Evolutionary conservation across 1,284 basidiomycete species (phyloP).

Genomic region (Singerocomus inundabilis): DNA sequence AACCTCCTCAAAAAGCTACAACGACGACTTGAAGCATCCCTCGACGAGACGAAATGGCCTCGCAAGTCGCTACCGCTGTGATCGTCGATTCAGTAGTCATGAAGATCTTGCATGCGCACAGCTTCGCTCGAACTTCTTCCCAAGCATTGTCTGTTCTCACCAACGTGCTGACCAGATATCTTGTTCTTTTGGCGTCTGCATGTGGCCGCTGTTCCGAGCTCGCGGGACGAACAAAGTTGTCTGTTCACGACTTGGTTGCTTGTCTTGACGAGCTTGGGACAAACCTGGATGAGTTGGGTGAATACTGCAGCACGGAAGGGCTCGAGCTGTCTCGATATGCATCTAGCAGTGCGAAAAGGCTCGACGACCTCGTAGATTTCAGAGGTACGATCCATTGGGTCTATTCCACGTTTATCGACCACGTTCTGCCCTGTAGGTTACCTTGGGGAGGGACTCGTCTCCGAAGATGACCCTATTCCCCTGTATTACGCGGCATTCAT

Average conservation of each 20-base stretch:
- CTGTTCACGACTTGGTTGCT: constrained; percentile 55
- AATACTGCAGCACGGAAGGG: constrained; percentile 62
- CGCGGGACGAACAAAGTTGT: constrained; percentile 57
- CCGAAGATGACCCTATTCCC: constrained; percentile 52
- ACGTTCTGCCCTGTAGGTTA: constrained; percentile 44
- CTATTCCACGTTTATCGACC: constrained; percentile 9
- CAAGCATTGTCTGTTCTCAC: constrained; percentile 68
- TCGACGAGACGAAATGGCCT: constrained; percentile 18
- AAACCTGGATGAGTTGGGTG: constrained; percentile 61
- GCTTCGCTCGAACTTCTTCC: constrained; percentile 68
- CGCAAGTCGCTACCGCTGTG: constrained; percentile 22
- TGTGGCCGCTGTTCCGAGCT: constrained; percentile 71
- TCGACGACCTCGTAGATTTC: constrained; percentile 69
- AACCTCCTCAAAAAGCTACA: too few species aligned
- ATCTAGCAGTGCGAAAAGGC: constrained; percentile 54
- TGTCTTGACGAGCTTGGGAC: constrained; percentile 73
- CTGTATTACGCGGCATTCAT: constrained; percentile 48
- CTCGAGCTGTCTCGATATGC: constrained; percentile 66
- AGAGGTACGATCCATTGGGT: constrained; percentile 46
- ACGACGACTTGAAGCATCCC: too few species aligned
- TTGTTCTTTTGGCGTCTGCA: constrained; percentile 58
- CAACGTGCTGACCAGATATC: constrained; percentile 69
- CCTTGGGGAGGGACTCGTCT: constrained; percentile 56
- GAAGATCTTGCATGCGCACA: constrained; percentile 70
- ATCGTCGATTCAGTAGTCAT: constrained; percentile 64